Conservation (phyloP, 768 basidiomycete species). For the Lentinula boryana region DNA sequence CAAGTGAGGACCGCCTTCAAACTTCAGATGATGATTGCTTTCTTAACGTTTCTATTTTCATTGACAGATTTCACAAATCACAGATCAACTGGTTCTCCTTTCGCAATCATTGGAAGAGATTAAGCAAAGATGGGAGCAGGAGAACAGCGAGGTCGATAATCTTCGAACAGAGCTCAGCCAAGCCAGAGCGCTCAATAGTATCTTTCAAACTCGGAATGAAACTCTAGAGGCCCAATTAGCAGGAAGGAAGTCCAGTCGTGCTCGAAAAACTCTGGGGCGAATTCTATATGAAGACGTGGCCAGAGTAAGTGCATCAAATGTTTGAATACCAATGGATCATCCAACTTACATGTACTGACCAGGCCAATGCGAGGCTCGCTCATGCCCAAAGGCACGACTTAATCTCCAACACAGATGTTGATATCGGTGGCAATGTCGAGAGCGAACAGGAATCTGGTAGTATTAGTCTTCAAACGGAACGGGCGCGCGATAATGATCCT, state of each 20-base stretch:
- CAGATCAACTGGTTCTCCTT: not conserved
- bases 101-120: not conserved
- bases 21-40: slow-evolving; percentile 4
- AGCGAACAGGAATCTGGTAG: not conserved
- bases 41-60: slow-evolving; percentile 1
- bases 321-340: not conserved
- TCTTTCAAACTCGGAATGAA: slow-evolving; percentile 23
- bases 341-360: not conserved
- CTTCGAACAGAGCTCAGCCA: slow-evolving; percentile 23
- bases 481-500: not conserved
- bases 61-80: not conserved
- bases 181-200: slow-evolving; percentile 10
- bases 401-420: not conserved
- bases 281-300: not conserved
- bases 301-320: not conserved
- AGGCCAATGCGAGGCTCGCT: not conserved
- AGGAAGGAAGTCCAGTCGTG: slow-evolving; percentile 22
- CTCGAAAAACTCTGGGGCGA: slow-evolving; percentile 17
- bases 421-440: not conserved
- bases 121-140: not conserved
- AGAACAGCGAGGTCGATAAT: slow-evolving; percentile 23
- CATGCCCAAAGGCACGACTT: not conserved
- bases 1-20: not conserved
- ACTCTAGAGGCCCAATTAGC: slow-evolving; percentile 25
- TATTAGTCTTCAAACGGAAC: not conserved